Conservation (phyloP, 2,329 filamentous ascomycete genomes). For the Trichoderma sp. region DNA sequence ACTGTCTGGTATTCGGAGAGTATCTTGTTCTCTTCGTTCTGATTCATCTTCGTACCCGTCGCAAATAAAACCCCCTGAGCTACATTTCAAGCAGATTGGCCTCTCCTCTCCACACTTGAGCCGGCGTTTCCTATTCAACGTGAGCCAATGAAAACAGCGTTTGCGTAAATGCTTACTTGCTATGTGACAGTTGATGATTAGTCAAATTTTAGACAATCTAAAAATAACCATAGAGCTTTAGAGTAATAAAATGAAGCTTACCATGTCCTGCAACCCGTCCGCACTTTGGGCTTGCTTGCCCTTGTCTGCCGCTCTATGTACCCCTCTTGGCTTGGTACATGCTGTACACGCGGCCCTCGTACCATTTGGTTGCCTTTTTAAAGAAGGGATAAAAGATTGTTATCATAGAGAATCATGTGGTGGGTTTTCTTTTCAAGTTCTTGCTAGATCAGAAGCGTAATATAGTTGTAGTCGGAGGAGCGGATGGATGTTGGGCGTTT, state of each 20-base stretch:
- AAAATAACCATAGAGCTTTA: not conserved
- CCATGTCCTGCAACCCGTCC: not conserved
- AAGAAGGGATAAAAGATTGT: not conserved
- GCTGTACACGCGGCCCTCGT: not conserved
- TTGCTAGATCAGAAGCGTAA: not conserved
- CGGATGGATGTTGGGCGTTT: not conserved
- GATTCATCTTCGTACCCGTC: not conserved
- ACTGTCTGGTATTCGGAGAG: not conserved
- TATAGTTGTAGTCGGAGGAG: not conserved
- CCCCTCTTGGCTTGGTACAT: not conserved
- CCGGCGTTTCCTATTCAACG: not conserved
- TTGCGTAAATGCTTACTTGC: not conserved
- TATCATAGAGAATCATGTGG: not conserved
- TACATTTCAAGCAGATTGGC: not conserved
- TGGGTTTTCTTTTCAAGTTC: not conserved
- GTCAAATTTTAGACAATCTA: not conserved
- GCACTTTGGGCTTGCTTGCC: not conserved
- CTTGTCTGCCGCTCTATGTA: not conserved
- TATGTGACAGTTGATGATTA: not conserved
- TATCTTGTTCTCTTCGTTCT: not conserved
- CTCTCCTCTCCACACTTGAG: not conserved
- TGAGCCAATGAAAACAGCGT: not conserved
- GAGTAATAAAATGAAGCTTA: not conserved
- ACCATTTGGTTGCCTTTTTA: not conserved
- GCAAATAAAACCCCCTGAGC: not conserved